These are phyloP conservation scores for Ligustrum vulgare DNA, from an alignment of 257 asterid genomes.

Conservation along the genomic window DNA sequence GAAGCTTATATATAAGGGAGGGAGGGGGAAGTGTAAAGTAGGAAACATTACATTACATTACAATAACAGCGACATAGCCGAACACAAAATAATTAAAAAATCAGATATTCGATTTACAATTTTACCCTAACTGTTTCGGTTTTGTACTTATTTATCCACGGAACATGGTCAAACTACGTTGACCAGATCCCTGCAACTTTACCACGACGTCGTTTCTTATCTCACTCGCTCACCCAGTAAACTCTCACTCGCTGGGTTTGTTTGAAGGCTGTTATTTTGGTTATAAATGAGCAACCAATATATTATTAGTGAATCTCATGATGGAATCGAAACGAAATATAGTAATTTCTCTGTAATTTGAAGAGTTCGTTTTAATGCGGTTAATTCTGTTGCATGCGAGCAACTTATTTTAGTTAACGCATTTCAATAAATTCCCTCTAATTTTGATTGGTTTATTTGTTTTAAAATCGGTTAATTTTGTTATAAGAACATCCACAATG, in stretches of 20 bases:
- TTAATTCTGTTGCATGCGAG: constrained; percentile 45
- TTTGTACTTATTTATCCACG: constrained; percentile 19
- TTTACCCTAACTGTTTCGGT: constrained; percentile 25
- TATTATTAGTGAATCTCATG: no score
- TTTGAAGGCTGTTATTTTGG: no score
- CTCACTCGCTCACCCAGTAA: no score
- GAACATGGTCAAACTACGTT: constrained; percentile 54
- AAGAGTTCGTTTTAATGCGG: constrained; percentile 12
- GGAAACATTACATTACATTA: constrained; percentile 18
- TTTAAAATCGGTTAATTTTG: background rate
- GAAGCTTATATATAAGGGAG: constrained; percentile 25
- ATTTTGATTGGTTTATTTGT: background rate
- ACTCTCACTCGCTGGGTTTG: no score
- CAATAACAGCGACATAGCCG: constrained; percentile 29
- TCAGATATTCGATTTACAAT: constrained; percentile 28
- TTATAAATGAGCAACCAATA: no score
- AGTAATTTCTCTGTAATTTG: no score
- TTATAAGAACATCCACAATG: no score
- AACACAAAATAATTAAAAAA: background rate
- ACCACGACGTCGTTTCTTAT: no score
- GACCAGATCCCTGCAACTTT: constrained; percentile 54
- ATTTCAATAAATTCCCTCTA: background rate
- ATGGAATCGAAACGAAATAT: no score
- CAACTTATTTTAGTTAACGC: constrained; percentile 22
- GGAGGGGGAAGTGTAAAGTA: background rate